Percentiles rank a stretch among this genome's conserved stretches.
Evolutionary conservation across 164 flowering plant genomes (phyloP).

Genomic region (Taxillus chinensis): DNA sequence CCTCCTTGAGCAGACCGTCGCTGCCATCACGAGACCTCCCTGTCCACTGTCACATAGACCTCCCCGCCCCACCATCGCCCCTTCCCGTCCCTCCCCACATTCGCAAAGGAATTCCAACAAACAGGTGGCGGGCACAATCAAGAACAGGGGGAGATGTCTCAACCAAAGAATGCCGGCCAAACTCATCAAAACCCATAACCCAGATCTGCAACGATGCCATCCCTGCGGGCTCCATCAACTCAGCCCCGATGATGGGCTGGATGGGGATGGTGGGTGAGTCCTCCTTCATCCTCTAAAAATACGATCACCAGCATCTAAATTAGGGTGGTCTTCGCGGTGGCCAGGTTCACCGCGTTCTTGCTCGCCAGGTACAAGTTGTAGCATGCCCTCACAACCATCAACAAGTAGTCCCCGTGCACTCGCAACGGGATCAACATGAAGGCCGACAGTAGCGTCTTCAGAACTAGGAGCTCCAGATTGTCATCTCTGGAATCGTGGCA

Average conservation of each 20-base stretch:
- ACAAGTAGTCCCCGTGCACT: conserved; percentile 88
- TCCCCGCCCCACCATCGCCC: no score
- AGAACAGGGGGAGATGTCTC: no score
- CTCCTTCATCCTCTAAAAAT: conserved; percentile 95
- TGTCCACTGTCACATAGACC: no score
- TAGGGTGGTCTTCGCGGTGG: conserved; percentile 90
- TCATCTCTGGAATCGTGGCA: conserved; percentile 83
- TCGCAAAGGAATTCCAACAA: no score
- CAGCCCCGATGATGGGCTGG: conserved; percentile 99
- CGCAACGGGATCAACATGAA: conserved; percentile 72
- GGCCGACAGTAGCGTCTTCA: conserved; percentile 74
- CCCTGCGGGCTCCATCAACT: conserved; percentile 84
- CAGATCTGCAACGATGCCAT: no score
- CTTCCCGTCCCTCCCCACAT: no score
- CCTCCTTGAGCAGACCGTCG: no score
- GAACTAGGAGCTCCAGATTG: conserved; percentile 50
- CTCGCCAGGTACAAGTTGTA: conserved; percentile 85
- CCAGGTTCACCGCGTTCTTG: conserved; percentile 88
- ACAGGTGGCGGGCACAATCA: no score
- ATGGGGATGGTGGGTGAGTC: conserved; percentile 90
- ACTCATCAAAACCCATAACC: no score
- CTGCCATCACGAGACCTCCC: no score
- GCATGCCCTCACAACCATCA: conserved; percentile 84
- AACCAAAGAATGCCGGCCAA: no score
- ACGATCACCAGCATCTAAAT: conserved; percentile 96